Percentiles rank a stretch among this genome's conserved stretches.
Conservation (phyloP, 768 basidiomycete genomes). For the Cystobasidium onofrii region DNA sequence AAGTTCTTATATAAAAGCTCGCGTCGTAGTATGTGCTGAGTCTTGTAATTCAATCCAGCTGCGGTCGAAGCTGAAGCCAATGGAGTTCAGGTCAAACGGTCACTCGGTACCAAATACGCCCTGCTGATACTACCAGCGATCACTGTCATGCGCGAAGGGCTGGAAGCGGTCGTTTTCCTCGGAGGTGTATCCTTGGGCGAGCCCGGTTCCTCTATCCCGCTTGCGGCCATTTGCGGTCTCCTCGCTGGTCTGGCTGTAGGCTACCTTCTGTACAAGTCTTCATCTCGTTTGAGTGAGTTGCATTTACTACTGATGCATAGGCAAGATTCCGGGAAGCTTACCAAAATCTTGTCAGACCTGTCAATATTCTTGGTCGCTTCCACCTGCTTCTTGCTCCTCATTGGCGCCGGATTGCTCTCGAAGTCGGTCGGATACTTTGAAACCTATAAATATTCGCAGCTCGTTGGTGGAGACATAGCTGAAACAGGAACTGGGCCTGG, state of each 20-base stretch:
- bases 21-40: background rate
- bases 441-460: slow-evolving; percentile 53
- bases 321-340: slow-evolving; percentile 58
- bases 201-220: slow-evolving; percentile 73
- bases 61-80: slow-evolving; percentile 42
- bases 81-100: slow-evolving; percentile 11
- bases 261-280: slow-evolving; percentile 42
- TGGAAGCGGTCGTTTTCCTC: slow-evolving; percentile 26
- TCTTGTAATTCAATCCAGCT: background rate
- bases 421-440: slow-evolving; percentile 68
- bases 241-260: slow-evolving; percentile 67
- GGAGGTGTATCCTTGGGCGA: slow-evolving; percentile 64
- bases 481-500: slow-evolving; percentile 63
- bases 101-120: slow-evolving; percentile 56
- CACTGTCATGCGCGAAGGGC: slow-evolving; percentile 61
- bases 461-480: slow-evolving; percentile 60
- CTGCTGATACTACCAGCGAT: slow-evolving; percentile 82
- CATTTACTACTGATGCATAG: background rate
- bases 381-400: slow-evolving; percentile 82
- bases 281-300: background rate
- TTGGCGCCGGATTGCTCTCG: slow-evolving; percentile 87
- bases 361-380: slow-evolving; percentile 81
- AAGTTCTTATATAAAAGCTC: background rate
- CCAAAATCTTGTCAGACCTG: slow-evolving; percentile 56
- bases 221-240: slow-evolving; percentile 78